Evolutionary conservation across 2,329 filamentous ascomycete genomes (phyloP), one percentile per base, ranked within the genome.

Genomic region (Cladosporium sp.): DNA sequence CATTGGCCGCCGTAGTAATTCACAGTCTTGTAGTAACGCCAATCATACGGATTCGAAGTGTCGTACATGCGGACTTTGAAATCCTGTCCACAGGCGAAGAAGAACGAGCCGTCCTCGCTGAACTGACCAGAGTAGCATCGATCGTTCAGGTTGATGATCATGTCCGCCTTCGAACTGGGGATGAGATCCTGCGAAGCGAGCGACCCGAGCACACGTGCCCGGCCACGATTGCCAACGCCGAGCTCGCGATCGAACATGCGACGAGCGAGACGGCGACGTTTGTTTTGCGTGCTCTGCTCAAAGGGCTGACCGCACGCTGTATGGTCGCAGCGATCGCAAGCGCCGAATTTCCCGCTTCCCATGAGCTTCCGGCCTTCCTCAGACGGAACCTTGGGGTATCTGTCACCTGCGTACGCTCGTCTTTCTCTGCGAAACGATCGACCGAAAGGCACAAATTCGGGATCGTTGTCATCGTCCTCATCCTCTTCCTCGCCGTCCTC

Each of bases 31-130:
- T 96, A 96, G 68, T 96, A 91, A 66, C 86, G 86, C 93, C 93
- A 99, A 57, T 90, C 81, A 69, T 93, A 95, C 0, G 92, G 90
- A 60, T 96, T 96, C 1, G 88, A 91, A 0, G 93, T 97, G 68
- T 97, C 92, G 70, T 97, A 99, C 88, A 99, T 91, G 47, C 91
- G 86, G 8, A 99, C 90, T 59, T 84, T 86, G 72, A 96, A 96
- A 69, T 97, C 91, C 68, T 96, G 89, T 8, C 86, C 87, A 63
- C 88, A 93, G 5, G 86, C 85, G 66, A 92, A 97, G 73, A 96
- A 97, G 73, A 97, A 97, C 68, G 96, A 95, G 20, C 93, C 93
- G 61, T 99, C 93, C 57, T 95, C 88, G 0, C 89, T 96, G 67
- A 97, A 99, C 65, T 97, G 92, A 1, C 93, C 93, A 3, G 89